A percentile compares a stretch with the other conserved stretches of the same genome.
Conservation (phyloP, 805 yeast genomes). For the Teunomyces kruisii region DNA sequence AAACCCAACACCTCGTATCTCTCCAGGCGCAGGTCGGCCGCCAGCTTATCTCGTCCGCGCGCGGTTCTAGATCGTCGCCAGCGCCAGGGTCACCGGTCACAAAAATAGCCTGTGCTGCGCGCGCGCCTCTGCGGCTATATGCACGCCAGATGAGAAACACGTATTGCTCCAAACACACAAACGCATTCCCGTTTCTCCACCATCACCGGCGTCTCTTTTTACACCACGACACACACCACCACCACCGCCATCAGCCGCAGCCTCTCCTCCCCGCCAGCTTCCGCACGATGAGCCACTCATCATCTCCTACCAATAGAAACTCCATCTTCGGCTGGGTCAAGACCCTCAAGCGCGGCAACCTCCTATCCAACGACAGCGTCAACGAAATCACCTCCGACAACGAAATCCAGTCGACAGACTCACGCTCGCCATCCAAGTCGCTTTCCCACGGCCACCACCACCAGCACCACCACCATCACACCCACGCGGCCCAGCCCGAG, state of each 20-base stretch:
- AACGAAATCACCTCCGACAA: constrained; percentile 28
- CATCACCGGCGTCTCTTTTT: background rate
- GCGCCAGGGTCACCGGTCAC: too few relatives aligned
- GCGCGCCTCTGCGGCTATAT: too few relatives aligned
- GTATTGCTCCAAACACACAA: too few relatives aligned
- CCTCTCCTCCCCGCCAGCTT: background rate
- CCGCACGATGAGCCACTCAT: constrained; percentile 33
- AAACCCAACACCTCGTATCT: too few relatives aligned
- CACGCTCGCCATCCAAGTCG: constrained; percentile 14
- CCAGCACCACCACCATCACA: background rate
- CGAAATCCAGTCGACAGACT: constrained; percentile 15
- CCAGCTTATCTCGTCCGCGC: too few relatives aligned
- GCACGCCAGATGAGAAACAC: too few relatives aligned
- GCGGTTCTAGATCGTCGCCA: too few relatives aligned
- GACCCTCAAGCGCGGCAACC: constrained; percentile 37
- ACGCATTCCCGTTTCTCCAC: background rate
- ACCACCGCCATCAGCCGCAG: background rate
- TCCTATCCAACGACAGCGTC: constrained; percentile 38
- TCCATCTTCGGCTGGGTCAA: constrained; percentile 48
- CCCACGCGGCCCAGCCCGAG: constrained; percentile 1
- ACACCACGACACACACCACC: background rate
- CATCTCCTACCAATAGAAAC: constrained; percentile 38
- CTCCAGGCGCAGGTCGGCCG: too few relatives aligned
- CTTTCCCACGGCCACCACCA: too few relatives aligned
- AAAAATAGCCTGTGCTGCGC: too few relatives aligned